A percentile compares a stretch with the other conserved stretches of the same genome.
Evolutionary conservation across 306 rosid species (phyloP).

Genomic region (Cucumis melo): DNA sequence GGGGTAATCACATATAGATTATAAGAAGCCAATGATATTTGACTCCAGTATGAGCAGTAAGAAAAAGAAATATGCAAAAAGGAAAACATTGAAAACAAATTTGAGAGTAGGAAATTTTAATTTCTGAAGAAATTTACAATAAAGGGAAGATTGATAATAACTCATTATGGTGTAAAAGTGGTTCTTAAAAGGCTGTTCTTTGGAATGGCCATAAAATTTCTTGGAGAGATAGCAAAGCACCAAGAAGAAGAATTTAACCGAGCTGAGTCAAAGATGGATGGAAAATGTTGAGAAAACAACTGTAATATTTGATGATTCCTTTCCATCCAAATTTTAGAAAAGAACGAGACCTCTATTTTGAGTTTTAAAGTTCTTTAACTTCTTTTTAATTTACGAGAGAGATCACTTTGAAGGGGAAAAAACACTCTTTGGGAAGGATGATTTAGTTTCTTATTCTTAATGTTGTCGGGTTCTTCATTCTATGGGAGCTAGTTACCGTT

Average conservation of each 20-base stretch:
- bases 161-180: not conserved
- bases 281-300: too few relatives aligned
- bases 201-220: too few relatives aligned
- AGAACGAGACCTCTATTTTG: not conserved
- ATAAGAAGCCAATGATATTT: not conserved
- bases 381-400: not conserved
- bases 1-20: not conserved
- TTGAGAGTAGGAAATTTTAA: not conserved
- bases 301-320: too few relatives aligned
- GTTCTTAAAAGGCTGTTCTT: not conserved
- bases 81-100: not conserved
- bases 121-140: not conserved
- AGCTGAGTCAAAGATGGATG: too few relatives aligned
- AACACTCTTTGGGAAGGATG: not conserved
- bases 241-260: too few relatives aligned
- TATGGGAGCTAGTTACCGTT: not conserved
- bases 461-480: not conserved
- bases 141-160: not conserved
- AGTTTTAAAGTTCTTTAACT: not conserved
- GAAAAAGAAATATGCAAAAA: not conserved
- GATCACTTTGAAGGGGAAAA: not conserved
- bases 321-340: too few relatives aligned
- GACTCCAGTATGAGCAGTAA: not conserved
- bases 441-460: not conserved
- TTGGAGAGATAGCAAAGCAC: too few relatives aligned